These are phyloP conservation scores for Ananas comosus DNA, from an alignment of 176 grass and related monocot genomes.

Conservation along the genomic window DNA sequence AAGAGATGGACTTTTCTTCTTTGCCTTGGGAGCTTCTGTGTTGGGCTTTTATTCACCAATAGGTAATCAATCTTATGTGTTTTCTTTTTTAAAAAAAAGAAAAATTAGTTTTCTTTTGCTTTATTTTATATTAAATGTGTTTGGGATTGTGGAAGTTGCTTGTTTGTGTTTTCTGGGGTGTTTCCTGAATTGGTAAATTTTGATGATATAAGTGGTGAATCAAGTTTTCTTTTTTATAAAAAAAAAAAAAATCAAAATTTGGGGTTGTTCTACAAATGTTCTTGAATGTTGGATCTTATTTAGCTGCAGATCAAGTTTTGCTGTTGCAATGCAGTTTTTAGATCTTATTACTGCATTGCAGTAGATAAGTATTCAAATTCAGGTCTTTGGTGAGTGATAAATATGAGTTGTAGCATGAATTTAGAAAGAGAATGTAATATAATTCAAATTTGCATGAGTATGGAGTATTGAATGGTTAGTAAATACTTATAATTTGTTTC, in stretches of 20 bases:
- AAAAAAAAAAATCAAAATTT: not conserved
- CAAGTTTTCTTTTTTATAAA: not conserved
- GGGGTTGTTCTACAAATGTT: not conserved
- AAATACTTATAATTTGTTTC: too few species aligned
- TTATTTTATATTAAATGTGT: not conserved
- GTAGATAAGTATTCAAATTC: too few species aligned
- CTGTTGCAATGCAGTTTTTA: not conserved
- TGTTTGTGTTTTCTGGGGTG: not conserved
- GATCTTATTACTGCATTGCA: too few species aligned
- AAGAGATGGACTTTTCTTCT: conserved; percentile 20
- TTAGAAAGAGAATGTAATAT: too few species aligned
- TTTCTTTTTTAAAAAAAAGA: too few species aligned
- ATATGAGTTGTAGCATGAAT: too few species aligned
- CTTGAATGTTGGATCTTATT: not conserved
- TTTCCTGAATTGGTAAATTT: not conserved
- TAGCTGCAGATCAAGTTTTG: not conserved
- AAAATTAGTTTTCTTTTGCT: too few species aligned
- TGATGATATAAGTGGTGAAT: not conserved
- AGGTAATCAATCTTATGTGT: conserved; percentile 3
- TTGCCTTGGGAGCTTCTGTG: conserved; percentile 23
- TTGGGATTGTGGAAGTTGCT: not conserved
- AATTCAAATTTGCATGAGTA: too few species aligned
- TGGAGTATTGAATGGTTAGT: too few species aligned
- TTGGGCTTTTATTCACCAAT: conserved; percentile 18
- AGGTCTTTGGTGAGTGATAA: too few species aligned